Base-by-base conservation (phyloP, 352 stramenopile genomes). In the Aphanomyces stellatus region DNA sequence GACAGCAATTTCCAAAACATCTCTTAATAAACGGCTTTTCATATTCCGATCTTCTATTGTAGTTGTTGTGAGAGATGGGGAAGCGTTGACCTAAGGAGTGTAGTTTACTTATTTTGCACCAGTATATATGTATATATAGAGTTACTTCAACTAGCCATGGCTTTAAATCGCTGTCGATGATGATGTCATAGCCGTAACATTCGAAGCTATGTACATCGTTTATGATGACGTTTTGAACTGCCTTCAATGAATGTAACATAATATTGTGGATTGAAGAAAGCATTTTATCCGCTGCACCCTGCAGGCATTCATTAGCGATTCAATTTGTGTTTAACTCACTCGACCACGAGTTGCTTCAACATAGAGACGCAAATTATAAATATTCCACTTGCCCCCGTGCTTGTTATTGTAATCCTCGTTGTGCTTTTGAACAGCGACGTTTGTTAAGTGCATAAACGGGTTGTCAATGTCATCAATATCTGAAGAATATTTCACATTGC, bases 101-200 rank as follows among this genome's bases (percentile, higher is more conserved):
- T 15, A 43, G 17, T 53, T 22, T 28, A 53, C 13, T 53, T 22
- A 62, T 49, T 62, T 62, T 27, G 28, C 1, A 15, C 53, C 13
- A 15, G 17, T 42, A 51, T 10, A 62, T 28, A 62, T 42, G n/a
- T 42, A 62, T 62, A 56, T 56, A 88, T n/a, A n/a, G n/a, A n/a
- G n/a, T n/a, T n/a, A 46, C 91, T 71, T 98, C 92, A 11, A 97
- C 80, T 24, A 98, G 79, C 91, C 92, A 98, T 13, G 91, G 88
- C 74, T 96, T 96, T 40, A 98, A 82, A 11, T 85, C 78, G 41
- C 87, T 81, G 76, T 98, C 92, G 43, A 98, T 76, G 56, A 98
- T 95, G 51, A 98, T 91, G 73, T 98, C 92, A 76, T 97, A 98
- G 61, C 92, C 92, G 70, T 97, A 98, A 69, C 90, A 95, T 72